Evolutionary conservation across 208 protist species (phyloP), one percentile per base, ranked within the genome.

Genomic region (Vickermania spadyakhi): DNA sequence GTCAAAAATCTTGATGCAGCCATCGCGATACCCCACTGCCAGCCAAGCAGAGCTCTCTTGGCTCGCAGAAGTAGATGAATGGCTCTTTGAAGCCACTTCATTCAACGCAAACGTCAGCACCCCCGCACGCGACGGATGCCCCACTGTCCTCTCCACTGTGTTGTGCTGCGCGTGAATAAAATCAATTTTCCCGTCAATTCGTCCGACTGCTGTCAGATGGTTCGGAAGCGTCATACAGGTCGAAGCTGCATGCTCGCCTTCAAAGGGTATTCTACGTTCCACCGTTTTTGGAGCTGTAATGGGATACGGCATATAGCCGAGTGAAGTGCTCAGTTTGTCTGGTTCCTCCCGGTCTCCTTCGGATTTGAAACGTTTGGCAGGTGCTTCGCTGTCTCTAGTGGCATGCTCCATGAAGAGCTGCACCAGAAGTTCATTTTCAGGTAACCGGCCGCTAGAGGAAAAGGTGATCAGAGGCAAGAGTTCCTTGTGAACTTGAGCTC

Each of bases 1-100:
- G 56, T 90, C 86, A 70, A 86, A 94, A 27, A 94, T 72, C 61
- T 90, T 89, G 14, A 94, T 75, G 63, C 70, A 76, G 1, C 87
- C 87, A 58, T 90, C 82, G 13, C 87, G 81, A 63, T 89, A 91
- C 25, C 87, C 87, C 2, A 89, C 77, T 0, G 73, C 87, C 1
- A 90, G 64, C 84, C 87, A 94, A 14, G 65, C 63, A n/a, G n/a
- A n/a, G n/a, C n/a, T n/a, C n/a, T n/a, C n/a, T n/a, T n/a, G n/a
- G n/a, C n/a, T n/a, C 22, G 42, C 54, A 7, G 18, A 45, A 7
- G 36, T 7, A 45, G 36, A 45, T n/a, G 36, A 18, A 18, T 45
- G 36, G 18, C 11, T 45, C 11, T 18, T 45, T 7, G 36, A 7
- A 31, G 30, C 23, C 4, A 18, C 14, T 31, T 36, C 28, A 30